Evolutionary conservation across 2,329 filamentous ascomycete species (phyloP).

Genomic region (Sporothrix dimorphospora): DNA sequence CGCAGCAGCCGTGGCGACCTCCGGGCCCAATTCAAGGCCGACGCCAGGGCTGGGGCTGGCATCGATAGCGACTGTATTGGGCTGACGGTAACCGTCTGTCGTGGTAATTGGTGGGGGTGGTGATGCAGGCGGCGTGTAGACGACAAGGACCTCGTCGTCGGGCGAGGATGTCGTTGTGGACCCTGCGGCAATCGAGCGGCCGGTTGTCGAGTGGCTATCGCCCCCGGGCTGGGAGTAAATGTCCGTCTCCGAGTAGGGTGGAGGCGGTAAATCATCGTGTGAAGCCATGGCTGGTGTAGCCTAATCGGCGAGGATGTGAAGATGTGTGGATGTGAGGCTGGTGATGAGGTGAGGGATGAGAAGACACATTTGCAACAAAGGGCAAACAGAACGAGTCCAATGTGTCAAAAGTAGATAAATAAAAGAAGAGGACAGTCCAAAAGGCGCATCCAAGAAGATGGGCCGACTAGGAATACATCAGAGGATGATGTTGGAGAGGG

Average conservation of each 20-base stretch:
- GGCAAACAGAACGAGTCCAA: background rate
- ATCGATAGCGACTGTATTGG: background rate
- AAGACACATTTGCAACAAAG: background rate
- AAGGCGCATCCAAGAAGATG: background rate
- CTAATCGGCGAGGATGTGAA: background rate
- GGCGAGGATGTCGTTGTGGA: conserved; percentile 14
- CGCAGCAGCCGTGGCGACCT: conserved; percentile 35
- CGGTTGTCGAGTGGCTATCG: conserved; percentile 40
- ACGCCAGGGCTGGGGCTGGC: conserved; percentile 34
- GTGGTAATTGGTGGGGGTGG: conserved; percentile 44
- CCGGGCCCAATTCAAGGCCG: background rate
- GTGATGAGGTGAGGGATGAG: background rate
- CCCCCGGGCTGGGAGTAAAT: conserved; percentile 52
- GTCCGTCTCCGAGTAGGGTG: conserved; percentile 62
- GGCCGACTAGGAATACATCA: background rate
- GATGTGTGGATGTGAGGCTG: background rate
- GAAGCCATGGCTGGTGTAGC: conserved; percentile 35
- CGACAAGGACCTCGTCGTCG: conserved; percentile 49
- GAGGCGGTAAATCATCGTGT: conserved; percentile 52
- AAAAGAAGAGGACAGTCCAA: background rate
- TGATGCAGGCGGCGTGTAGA: conserved; percentile 57
- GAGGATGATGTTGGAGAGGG: background rate
- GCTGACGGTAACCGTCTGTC: background rate
- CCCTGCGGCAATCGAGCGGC: background rate
- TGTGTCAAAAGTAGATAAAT: background rate